phyloP scores from a whole-genome alignment of 169 alveolate species.

The Cyclospora cayetanensis region DNA sequence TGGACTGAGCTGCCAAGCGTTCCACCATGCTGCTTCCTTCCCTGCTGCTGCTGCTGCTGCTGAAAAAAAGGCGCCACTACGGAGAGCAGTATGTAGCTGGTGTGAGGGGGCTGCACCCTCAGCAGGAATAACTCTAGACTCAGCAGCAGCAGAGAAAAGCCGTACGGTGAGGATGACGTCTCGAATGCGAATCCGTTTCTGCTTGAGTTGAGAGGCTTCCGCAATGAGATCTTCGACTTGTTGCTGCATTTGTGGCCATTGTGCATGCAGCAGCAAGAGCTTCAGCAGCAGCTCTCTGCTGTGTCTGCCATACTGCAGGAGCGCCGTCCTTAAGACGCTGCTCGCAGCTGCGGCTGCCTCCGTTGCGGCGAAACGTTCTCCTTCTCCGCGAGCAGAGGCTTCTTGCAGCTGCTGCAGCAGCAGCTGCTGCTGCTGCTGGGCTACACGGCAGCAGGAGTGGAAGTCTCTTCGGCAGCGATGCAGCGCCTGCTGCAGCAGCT shows the following conservation, averaged over 20 bases:
- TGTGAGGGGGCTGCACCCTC: not conserved
- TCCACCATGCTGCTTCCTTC: not conserved
- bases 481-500: conserved; percentile 60
- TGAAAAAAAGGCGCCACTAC: not conserved
- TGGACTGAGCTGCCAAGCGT: too few relatives aligned
- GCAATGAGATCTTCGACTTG: conserved; percentile 33
- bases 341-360: conserved; percentile 31
- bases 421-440: conserved; percentile 55
- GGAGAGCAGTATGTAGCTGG: not conserved
- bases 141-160: conserved; percentile 14
- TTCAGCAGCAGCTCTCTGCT: conserved; percentile 59
- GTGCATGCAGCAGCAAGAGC: conserved; percentile 53
- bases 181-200: not conserved
- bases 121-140: conserved; percentile 7
- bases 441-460: conserved; percentile 47
- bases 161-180: not conserved
- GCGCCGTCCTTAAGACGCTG: conserved; percentile 31
- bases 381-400: conserved; percentile 11
- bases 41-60: conserved; percentile 41
- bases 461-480: conserved; percentile 36
- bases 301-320: conserved; percentile 62
- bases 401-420: conserved; percentile 31
- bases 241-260: not conserved
- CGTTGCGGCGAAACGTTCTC: not conserved
- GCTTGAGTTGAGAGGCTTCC: conserved; percentile 7